Evolutionary conservation across 345 rosid genomes (phyloP).

Genomic region (Populus deltoides): DNA sequence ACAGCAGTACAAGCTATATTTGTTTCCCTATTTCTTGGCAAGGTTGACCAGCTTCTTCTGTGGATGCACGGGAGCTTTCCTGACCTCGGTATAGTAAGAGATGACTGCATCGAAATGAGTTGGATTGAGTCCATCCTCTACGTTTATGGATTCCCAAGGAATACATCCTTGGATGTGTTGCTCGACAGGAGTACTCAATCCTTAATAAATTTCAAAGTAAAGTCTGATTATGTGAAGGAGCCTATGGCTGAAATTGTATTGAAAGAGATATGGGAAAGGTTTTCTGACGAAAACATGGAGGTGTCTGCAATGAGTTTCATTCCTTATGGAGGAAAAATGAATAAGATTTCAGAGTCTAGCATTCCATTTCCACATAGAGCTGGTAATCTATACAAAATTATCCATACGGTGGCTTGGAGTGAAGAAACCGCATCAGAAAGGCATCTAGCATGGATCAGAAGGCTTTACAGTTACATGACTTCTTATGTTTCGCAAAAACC

Average conservation of each 20-base stretch:
- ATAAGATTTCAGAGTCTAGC: constrained; percentile 31
- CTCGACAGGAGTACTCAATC: constrained; percentile 34
- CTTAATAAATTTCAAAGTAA: constrained; percentile 46
- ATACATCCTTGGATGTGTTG: constrained; percentile 11
- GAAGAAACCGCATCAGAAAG: constrained; percentile 23
- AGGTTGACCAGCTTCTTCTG: constrained; percentile 22
- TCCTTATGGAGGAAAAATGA: constrained; percentile 65
- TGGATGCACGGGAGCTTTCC: constrained; percentile 37
- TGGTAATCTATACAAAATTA: constrained; percentile 49
- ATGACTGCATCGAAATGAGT: background rate
- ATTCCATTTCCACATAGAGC: constrained; percentile 44
- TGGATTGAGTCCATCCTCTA: background rate
- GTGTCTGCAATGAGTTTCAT: constrained; percentile 37
- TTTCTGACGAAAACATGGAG: constrained; percentile 19
- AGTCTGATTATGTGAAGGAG: constrained; percentile 55
- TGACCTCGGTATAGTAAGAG: background rate
- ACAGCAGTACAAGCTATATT: constrained; percentile 35
- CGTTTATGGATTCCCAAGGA: background rate
- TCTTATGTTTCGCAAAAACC: constrained; percentile 54
- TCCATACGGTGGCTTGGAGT: constrained; percentile 37
- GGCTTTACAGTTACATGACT: constrained; percentile 33
- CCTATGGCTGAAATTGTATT: constrained; percentile 35
- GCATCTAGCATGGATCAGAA: constrained; percentile 25
- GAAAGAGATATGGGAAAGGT: constrained; percentile 43
- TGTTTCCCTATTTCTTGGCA: constrained; percentile 36